Percentiles rank a stretch among this genome's conserved stretches.
These are phyloP conservation scores for Auxenochlorella pyrenoidosa DNA, from an alignment of 139 green algal species.

Conservation along the genomic window DNA sequence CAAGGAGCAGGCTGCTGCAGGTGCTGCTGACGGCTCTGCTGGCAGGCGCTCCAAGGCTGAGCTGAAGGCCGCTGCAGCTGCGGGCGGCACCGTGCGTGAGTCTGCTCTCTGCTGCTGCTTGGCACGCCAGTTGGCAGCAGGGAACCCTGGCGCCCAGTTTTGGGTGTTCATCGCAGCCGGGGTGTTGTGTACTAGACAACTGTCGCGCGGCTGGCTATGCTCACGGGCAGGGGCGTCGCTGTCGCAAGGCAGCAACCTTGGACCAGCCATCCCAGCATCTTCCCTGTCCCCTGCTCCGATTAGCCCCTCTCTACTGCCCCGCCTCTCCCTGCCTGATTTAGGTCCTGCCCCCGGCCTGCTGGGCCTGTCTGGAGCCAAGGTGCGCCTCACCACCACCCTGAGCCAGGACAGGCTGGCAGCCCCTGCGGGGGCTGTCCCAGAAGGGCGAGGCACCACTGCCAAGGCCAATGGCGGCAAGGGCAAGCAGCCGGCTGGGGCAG, in stretches of 20 bases:
- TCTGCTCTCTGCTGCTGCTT: neutral
- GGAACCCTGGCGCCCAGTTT: no score
- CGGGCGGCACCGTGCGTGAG: neutral
- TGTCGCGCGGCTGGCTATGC: no score
- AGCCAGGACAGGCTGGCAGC: slow-evolving; percentile 15
- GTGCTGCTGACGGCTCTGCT: neutral
- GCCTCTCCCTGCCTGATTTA: neutral
- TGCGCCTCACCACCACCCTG: slow-evolving; percentile 16
- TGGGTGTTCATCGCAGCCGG: no score
- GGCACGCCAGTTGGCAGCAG: neutral
- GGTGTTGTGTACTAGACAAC: no score
- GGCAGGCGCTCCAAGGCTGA: slow-evolving; percentile 8
- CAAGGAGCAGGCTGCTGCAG: neutral
- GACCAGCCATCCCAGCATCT: neutral
- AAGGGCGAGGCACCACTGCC: neutral
- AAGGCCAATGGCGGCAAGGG: neutral
- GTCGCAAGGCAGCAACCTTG: neutral
- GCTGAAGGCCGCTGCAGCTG: slow-evolving; percentile 24
- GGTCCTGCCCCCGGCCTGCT: neutral
- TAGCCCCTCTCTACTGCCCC: neutral
- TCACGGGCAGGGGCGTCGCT: no score
- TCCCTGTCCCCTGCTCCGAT: neutral
- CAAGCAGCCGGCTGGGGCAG: neutral
- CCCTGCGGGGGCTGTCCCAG: neutral
- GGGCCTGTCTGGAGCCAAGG: slow-evolving; percentile 1